Conservation (phyloP, 768 basidiomycete species). For the Podaxis rugospora region DNA sequence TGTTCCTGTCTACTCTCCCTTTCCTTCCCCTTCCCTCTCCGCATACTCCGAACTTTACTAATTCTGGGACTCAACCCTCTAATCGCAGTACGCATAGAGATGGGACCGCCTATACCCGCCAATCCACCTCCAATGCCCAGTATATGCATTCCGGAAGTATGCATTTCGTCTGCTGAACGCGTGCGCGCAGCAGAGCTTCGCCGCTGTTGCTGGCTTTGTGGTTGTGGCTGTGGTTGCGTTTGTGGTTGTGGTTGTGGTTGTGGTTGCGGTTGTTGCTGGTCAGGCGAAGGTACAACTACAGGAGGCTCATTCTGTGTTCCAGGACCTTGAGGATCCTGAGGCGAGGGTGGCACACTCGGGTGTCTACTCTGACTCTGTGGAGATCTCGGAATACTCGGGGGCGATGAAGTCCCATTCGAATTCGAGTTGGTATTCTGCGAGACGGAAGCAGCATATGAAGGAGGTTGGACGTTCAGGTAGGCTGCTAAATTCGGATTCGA, state of each 20-base stretch:
- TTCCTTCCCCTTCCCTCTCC: not conserved
- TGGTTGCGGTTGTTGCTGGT: not conserved
- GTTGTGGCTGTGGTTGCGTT: not conserved
- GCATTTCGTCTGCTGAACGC: not conserved
- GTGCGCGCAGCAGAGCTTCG: not conserved
- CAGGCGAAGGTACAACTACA: not conserved
- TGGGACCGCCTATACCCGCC: not conserved
- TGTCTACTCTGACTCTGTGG: not conserved
- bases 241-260: not conserved
- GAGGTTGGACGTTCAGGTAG: conserved; percentile 20
- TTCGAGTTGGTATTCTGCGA: conserved; percentile 15
- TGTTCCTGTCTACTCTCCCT: not conserved
- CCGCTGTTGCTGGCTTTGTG: not conserved
- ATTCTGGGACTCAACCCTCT: conserved; percentile 8
- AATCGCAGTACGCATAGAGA: conserved; percentile 7
- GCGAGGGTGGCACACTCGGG: not conserved
- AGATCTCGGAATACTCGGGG: conserved; percentile 23
- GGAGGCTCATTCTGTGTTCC: not conserved
- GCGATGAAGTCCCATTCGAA: conserved; percentile 10
- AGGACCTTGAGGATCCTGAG: conserved; percentile 2
- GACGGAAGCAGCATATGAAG: conserved; percentile 26
- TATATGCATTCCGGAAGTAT: conserved; percentile 3
- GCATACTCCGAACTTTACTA: not conserved
- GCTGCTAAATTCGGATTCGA: conserved; percentile 17
- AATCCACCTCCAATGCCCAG: conserved; percentile 1